Evolutionary conservation across 441 rosid genomes (phyloP).

Genomic region (Populus hybrid): DNA sequence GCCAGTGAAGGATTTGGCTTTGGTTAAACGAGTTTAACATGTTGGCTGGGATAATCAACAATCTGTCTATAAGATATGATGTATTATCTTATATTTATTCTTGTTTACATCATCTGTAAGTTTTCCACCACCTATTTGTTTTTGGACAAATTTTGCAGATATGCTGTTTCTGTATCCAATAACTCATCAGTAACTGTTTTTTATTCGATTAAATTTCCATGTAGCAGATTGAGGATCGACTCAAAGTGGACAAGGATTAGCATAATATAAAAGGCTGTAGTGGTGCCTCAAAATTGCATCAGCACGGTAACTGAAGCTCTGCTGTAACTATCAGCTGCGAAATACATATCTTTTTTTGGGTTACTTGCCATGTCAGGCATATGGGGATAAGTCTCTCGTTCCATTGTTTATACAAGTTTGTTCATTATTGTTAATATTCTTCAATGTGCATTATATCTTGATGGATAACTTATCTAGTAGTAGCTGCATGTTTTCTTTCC

Average conservation of each 20-base stretch:
- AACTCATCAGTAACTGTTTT: background rate
- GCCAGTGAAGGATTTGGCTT: constrained; percentile 98
- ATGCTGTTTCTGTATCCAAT: background rate
- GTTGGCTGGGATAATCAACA: constrained; percentile 12
- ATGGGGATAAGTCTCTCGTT: background rate
- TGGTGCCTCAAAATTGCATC: background rate
- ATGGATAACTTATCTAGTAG: background rate
- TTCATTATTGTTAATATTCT: background rate
- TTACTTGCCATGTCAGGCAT: background rate
- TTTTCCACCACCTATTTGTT: too few species aligned
- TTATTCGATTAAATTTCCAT: background rate
- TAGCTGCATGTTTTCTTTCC: background rate
- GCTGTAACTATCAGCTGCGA: background rate
- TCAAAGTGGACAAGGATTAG: constrained; percentile 13
- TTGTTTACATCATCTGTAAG: background rate
- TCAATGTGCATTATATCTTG: background rate
- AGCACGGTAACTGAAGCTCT: background rate
- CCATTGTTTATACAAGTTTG: constrained; percentile 13
- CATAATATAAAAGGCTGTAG: too few species aligned
- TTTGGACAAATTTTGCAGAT: background rate
- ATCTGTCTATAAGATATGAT: constrained; percentile 18
- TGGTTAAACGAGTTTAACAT: constrained; percentile 39
- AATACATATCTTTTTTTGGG: constrained; percentile 17
- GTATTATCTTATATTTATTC: constrained; percentile 6
- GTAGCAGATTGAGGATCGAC: constrained; percentile 1